A percentile compares a stretch with the other conserved stretches of the same genome.
Conservation (phyloP, 2,329 filamentous ascomycete genomes). For the Pseudocercospora macadamiae region DNA sequence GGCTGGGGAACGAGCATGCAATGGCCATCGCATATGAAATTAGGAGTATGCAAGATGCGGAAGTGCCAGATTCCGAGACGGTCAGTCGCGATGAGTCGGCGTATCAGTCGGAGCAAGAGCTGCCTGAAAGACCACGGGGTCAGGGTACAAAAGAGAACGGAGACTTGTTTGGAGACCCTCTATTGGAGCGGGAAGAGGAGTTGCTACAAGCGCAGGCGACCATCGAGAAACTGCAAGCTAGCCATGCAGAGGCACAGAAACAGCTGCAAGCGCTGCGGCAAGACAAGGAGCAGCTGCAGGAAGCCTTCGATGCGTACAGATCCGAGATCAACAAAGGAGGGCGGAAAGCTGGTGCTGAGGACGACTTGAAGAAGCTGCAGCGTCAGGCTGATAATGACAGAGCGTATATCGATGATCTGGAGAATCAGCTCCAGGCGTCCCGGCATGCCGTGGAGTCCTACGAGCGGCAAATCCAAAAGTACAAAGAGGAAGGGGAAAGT, state of each 20-base stretch:
- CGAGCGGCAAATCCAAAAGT: slow-evolving; percentile 49
- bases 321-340: slow-evolving; percentile 49
- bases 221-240: slow-evolving; percentile 47
- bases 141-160: slow-evolving; percentile 26
- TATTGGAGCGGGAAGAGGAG: slow-evolving; percentile 54
- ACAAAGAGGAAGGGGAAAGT: slow-evolving; percentile 47
- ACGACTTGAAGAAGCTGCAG: slow-evolving; percentile 49
- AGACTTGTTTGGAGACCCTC: slow-evolving; percentile 44
- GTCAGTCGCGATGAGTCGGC: slow-evolving; percentile 35
- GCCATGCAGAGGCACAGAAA: slow-evolving; percentile 43
- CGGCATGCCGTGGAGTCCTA: slow-evolving; percentile 49
- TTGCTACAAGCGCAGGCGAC: slow-evolving; percentile 53
- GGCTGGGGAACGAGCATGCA: slow-evolving; percentile 36
- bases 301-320: slow-evolving; percentile 52
- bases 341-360: slow-evolving; percentile 42
- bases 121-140: slow-evolving; percentile 20
- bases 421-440: slow-evolving; percentile 50
- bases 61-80: slow-evolving; percentile 32
- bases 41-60: slow-evolving; percentile 36
- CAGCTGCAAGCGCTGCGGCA: slow-evolving; percentile 47
- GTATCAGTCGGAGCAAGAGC: slow-evolving; percentile 36
- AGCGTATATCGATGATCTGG: slow-evolving; percentile 55
- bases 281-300: slow-evolving; percentile 50
- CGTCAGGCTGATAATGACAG: slow-evolving; percentile 48
- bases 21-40: slow-evolving; percentile 40